Percentiles rank a stretch among this genome's conserved stretches.
These are phyloP conservation scores for Nakaseomyces delphensis DNA, from an alignment of 1,139 yeast genomes.

Conservation along the genomic window DNA sequence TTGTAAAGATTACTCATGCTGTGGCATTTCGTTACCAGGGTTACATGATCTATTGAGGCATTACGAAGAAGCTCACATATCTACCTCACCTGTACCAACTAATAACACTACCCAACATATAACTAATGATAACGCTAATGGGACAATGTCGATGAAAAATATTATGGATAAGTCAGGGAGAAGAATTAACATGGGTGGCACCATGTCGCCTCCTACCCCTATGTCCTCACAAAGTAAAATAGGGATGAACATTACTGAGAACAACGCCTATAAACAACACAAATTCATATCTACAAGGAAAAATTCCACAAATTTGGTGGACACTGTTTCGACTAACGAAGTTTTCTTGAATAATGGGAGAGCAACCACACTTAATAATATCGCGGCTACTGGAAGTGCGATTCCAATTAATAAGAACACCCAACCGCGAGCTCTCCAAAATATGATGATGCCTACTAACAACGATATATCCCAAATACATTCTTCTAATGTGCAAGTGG, in stretches of 20 bases:
- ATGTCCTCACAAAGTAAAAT: slow-evolving; percentile 4
- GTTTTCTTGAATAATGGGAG: slow-evolving; percentile 45
- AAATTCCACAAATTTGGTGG: slow-evolving; percentile 38
- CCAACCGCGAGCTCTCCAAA: slow-evolving; percentile 12
- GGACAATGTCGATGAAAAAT: slow-evolving; percentile 6
- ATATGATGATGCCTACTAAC: slow-evolving; percentile 5
- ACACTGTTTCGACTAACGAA: slow-evolving; percentile 81
- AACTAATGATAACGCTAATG: neutral
- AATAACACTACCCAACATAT: neutral
- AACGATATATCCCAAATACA: slow-evolving; percentile 2
- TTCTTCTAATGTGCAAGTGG: slow-evolving; percentile 25
- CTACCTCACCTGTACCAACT: slow-evolving; percentile 2
- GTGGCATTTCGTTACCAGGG: slow-evolving; percentile 87
- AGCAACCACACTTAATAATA: slow-evolving; percentile 1
- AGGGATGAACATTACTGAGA: neutral
- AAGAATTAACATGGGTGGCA: slow-evolving; percentile 4
- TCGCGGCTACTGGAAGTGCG: slow-evolving; percentile 1
- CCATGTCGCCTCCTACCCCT: slow-evolving; percentile 2
- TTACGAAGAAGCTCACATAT: slow-evolving; percentile 90
- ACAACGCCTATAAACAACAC: neutral
- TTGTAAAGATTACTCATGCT: slow-evolving; percentile 92
- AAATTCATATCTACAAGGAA: slow-evolving; percentile 11
- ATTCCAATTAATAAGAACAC: slow-evolving; percentile 9
- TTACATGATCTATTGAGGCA: slow-evolving; percentile 88
- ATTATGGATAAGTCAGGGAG: slow-evolving; percentile 7